Percentiles rank a stretch among this genome's conserved stretches.
Evolutionary conservation across 768 basidiomycete species (phyloP).

Genomic region (Suillus alpinus): DNA sequence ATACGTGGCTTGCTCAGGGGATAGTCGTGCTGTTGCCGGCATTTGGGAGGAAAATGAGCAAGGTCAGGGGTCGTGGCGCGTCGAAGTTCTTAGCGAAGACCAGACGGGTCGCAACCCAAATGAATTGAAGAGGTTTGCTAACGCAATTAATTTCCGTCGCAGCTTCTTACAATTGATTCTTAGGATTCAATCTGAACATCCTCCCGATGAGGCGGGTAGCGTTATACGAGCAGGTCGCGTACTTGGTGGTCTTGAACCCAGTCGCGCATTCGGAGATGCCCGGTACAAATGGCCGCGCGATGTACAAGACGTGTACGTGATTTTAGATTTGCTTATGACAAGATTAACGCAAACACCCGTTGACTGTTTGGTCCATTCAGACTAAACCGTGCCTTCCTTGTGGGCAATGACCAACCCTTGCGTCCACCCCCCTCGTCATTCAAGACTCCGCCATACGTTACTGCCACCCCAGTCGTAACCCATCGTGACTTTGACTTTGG

Average conservation of each 20-base stretch:
- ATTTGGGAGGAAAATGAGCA: conserved; percentile 72
- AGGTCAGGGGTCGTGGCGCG: conserved; percentile 77
- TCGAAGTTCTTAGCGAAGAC: conserved; percentile 93
- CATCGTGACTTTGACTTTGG: conserved; percentile 66
- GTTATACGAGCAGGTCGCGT: conserved; percentile 82
- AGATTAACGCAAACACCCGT: neutral
- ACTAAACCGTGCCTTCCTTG: conserved; percentile 64
- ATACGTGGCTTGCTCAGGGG: conserved; percentile 90
- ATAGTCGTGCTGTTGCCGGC: conserved; percentile 94
- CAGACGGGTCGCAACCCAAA: conserved; percentile 91
- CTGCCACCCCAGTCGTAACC: conserved; percentile 76
- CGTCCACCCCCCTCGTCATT: conserved; percentile 59
- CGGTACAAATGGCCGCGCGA: conserved; percentile 84
- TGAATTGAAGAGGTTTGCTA: conserved; percentile 75
- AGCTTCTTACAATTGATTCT: conserved; percentile 3
- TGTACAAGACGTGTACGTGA: conserved; percentile 65
- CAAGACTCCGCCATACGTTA: conserved; percentile 94
- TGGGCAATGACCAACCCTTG: conserved; percentile 56
- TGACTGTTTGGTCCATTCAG: conserved; percentile 26
- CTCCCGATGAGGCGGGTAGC: conserved; percentile 63
- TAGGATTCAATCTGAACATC: conserved; percentile 83
- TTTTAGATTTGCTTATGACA: neutral
- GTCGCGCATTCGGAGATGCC: conserved; percentile 85
- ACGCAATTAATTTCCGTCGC: neutral
- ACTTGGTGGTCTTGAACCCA: conserved; percentile 84